phyloP scores from a whole-genome alignment of 1,284 basidiomycete genomes.

The Ustilago vetiveriae region DNA sequence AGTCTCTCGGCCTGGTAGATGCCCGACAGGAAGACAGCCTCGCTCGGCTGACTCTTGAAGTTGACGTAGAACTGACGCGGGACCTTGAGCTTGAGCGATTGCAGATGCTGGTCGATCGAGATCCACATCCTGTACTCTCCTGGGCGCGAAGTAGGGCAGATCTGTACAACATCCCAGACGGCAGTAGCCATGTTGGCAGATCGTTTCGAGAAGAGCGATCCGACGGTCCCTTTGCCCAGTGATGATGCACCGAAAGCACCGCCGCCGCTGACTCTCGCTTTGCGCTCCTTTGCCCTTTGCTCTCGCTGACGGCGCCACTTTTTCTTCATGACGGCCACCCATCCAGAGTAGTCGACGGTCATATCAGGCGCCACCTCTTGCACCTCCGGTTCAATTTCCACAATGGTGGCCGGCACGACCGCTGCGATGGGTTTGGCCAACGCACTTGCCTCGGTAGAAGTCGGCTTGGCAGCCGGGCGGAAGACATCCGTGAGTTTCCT shows the following conservation, averaged over 20 bases:
- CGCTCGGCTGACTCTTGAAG: slow-evolving; percentile 76
- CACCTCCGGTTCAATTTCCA: slow-evolving; percentile 35
- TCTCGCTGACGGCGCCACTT: slow-evolving; percentile 77
- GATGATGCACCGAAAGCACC: slow-evolving; percentile 10
- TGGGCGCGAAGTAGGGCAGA: slow-evolving; percentile 78
- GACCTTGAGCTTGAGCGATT: slow-evolving; percentile 82
- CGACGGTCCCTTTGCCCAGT: slow-evolving; percentile 59
- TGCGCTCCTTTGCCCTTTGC: slow-evolving; percentile 67
- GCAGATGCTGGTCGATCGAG: slow-evolving; percentile 81
- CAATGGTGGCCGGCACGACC: slow-evolving; percentile 12
- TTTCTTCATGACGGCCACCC: slow-evolving; percentile 81
- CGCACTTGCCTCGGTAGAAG: slow-evolving; percentile 13
- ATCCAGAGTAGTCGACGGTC: slow-evolving; percentile 76
- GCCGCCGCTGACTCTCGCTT: slow-evolving; percentile 53
- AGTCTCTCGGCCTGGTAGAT: slow-evolving; percentile 79
- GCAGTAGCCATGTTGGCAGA: slow-evolving; percentile 75
- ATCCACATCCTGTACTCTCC: slow-evolving; percentile 93
- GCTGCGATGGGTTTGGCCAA: slow-evolving; percentile 9
- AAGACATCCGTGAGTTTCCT: slow-evolving; percentile 98
- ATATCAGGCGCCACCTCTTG: slow-evolving; percentile 59
- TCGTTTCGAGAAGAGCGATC: slow-evolving; percentile 80
- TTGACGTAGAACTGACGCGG: slow-evolving; percentile 93
- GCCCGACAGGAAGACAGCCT: slow-evolving; percentile 73
- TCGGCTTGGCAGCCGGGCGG: slow-evolving; percentile 68
- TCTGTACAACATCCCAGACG: slow-evolving; percentile 92